Evolutionary conservation across 1,139 yeast species (phyloP).

Genomic region (Pichia sp.): DNA sequence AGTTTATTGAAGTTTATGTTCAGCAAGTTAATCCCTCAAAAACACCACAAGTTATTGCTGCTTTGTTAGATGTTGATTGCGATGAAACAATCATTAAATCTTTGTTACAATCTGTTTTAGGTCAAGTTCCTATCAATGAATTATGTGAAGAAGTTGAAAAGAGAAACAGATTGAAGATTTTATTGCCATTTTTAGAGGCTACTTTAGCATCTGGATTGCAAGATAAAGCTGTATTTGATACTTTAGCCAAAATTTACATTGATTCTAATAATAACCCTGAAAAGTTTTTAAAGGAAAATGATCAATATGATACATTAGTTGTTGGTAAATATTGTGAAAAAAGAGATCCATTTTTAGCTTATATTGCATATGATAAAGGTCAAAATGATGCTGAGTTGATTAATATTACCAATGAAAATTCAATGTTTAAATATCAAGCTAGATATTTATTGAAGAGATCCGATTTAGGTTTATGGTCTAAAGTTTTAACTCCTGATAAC

Average conservation of each 20-base stretch:
- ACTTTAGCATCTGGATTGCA: slow-evolving; percentile 82
- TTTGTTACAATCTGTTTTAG: slow-evolving; percentile 77
- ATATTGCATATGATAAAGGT: slow-evolving; percentile 95
- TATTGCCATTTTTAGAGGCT: slow-evolving; percentile 89
- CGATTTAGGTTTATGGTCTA: slow-evolving; percentile 74
- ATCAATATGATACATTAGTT: slow-evolving; percentile 80
- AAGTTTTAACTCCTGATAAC: slow-evolving; percentile 70
- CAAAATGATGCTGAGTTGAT: slow-evolving; percentile 83
- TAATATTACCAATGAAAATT: slow-evolving; percentile 88
- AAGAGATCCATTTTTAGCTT: slow-evolving; percentile 97
- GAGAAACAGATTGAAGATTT: slow-evolving; percentile 85
- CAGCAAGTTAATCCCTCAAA: slow-evolving; percentile 94
- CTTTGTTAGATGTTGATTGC: slow-evolving; percentile 92
- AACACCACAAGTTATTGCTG: slow-evolving; percentile 96
- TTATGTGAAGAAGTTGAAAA: slow-evolving; percentile 93
- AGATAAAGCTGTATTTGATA: slow-evolving; percentile 89
- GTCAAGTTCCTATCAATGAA: slow-evolving; percentile 89
- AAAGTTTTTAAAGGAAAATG: slow-evolving; percentile 88
- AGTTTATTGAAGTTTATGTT: slow-evolving; percentile 94
- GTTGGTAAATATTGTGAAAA: slow-evolving; percentile 99
- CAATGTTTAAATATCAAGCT: slow-evolving; percentile 98
- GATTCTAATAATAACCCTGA: slow-evolving; percentile 98
- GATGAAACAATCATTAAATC: slow-evolving; percentile 84
- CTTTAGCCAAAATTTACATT: slow-evolving; percentile 94
- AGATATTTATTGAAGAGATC: slow-evolving; percentile 85